Base-by-base conservation (phyloP, 495 filamentous ascomycete species). In the Sporormia fimetaria region DNA sequence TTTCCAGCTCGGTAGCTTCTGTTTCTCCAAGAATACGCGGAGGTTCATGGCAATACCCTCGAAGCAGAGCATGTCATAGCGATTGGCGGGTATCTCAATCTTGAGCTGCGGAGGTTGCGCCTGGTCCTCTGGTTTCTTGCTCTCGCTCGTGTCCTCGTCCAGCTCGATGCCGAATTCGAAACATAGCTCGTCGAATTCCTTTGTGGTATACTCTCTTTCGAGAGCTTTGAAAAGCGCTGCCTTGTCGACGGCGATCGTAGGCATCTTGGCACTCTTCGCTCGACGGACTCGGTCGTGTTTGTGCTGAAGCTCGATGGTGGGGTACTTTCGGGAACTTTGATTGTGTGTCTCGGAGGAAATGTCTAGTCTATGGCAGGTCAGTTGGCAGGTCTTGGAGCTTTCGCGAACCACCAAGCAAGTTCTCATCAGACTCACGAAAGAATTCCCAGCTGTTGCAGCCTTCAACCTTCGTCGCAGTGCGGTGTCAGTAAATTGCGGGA, bases 161-260 rank as follows among this genome's bases (percentile, higher is more conserved):
- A 98, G 76, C 60, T 98, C 90, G 56, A 98, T 93, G 40, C 80
- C 90, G 60, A 94, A 99, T 51, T 99, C 90, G 72, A 99, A 98
- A 60, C 90, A 99, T 51, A 99, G 68, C 57, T 93, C 80, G 57
- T 98, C 88, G 59, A 99, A 96, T 57, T 88, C 83, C 48, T 94
- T 75, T 52, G 81, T 83, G 30, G 87, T 94, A 60, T 86, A 94
- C 78, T 90, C 75, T 62, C 80, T 78, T 52, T 86, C 88, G 40
- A 98, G 71, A 55, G 80, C 85, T 67, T 92, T 76, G 73, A 81
- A 96, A 55, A 98, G 84, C 44, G 78, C 83, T 48, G 84, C 85
- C 67, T 96, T 98, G 67, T 94, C 81, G 45, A 95, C 85, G 55
- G 78, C 71, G 47, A 98, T 92, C 57, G 90, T 98, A 66, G 90